These are phyloP conservation scores for Vitis riparia DNA, from an alignment of 164 flowering plant species.

Conservation along the genomic window DNA sequence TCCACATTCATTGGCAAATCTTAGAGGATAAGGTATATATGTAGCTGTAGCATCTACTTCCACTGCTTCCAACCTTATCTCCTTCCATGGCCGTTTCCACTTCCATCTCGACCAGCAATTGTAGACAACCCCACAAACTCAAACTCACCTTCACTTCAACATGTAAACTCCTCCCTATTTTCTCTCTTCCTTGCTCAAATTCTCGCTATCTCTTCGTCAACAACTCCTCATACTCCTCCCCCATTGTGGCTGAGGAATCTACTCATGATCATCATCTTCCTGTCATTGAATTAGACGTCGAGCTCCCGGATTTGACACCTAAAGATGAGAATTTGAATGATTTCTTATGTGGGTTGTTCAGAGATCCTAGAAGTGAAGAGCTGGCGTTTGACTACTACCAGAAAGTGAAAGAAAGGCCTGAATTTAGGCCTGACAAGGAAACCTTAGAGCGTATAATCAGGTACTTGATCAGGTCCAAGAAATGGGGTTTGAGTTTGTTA, in stretches of 20 bases:
- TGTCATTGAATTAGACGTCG: conserved; percentile 6
- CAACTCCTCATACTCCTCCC: conserved; percentile 28
- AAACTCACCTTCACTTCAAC: conserved; percentile 4
- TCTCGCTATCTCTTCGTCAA: conserved; percentile 15
- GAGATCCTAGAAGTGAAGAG: conserved; percentile 39
- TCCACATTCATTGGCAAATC: conserved; percentile 11
- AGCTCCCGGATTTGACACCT: not conserved
- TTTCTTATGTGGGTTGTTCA: conserved; percentile 34
- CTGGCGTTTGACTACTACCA: conserved; percentile 48
- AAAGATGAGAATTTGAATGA: conserved; percentile 31
- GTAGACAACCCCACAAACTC: conserved; percentile 12
- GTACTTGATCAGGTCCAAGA: conserved; percentile 48
- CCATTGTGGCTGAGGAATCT: conserved; percentile 30
- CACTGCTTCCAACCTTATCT: not conserved
- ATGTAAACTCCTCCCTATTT: conserved; percentile 2
- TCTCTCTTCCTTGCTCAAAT: conserved; percentile 15
- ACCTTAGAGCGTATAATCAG: conserved; percentile 49
- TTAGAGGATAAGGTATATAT: conserved; percentile 33
- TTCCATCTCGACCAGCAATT: conserved; percentile 21
- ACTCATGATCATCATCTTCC: conserved; percentile 7
- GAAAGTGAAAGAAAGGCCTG: conserved; percentile 47
- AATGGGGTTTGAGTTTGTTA: conserved; percentile 47
- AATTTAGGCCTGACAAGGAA: conserved; percentile 42
- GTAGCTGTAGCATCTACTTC: not conserved
- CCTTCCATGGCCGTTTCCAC: conserved; percentile 36